Conservation (phyloP, 202 grass and related monocot genomes). For the Musa balbisiana region DNA sequence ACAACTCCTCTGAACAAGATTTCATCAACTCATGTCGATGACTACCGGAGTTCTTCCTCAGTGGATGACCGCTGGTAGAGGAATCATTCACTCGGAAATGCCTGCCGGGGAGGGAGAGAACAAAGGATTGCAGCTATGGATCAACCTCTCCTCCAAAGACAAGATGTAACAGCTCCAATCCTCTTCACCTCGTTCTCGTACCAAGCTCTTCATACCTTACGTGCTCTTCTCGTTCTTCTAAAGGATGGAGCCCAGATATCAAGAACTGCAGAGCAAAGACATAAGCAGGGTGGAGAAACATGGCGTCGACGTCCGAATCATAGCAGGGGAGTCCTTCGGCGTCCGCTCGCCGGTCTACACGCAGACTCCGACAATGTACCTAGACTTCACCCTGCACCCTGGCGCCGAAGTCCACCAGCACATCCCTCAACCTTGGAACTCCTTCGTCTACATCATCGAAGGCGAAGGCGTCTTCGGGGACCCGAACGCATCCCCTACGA, state of each 20-base stretch:
- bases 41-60: constrained; percentile 20
- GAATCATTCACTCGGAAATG: constrained; percentile 98
- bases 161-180: constrained; percentile 49
- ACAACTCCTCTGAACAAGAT: neutral
- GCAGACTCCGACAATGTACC: constrained; percentile 66
- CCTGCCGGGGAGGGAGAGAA: constrained; percentile 58
- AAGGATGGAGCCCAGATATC: constrained; percentile 85
- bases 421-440: constrained; percentile 66
- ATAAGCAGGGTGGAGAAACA: constrained; percentile 44
- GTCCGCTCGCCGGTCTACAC: constrained; percentile 82
- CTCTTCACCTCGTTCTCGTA: neutral
- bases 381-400: constrained; percentile 73
- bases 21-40: neutral
- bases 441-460: constrained; percentile 75
- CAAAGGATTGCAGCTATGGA: constrained; percentile 88
- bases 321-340: constrained; percentile 78
- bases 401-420: constrained; percentile 58
- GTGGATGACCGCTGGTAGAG: constrained; percentile 93
- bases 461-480: constrained; percentile 67
- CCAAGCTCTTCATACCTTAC: neutral
- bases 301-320: constrained; percentile 56
- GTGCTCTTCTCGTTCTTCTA: neutral
- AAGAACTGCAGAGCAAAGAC: constrained; percentile 73
- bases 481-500: neutral
- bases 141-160: constrained; percentile 92